A percentile compares a stretch with the other conserved stretches of the same genome.
These are phyloP conservation scores for Mortierella sp. DNA, from an alignment of 371 early-diverging fungal species.

Conservation along the genomic window DNA sequence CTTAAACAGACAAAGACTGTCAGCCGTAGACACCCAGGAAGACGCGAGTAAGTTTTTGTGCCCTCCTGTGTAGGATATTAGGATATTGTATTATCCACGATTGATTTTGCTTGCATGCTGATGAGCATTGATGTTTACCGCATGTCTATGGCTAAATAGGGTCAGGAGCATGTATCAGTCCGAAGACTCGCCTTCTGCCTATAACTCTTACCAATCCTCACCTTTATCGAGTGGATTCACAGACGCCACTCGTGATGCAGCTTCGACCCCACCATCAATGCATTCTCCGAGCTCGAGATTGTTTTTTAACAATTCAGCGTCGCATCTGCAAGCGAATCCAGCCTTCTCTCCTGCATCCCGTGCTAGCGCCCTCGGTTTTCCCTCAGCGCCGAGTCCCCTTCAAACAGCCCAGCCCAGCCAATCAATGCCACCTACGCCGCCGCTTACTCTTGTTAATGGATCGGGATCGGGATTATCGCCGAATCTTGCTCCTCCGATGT, in stretches of 20 bases:
- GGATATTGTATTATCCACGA: background rate
- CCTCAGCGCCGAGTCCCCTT: slow-evolving; percentile 11
- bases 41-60: slow-evolving; percentile 56
- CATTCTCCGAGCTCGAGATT: slow-evolving; percentile 29
- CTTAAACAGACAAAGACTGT: slow-evolving; percentile 44
- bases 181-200: slow-evolving; percentile 29
- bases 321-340: slow-evolving; percentile 17
- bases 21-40: slow-evolving; percentile 56
- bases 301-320: slow-evolving; percentile 19
- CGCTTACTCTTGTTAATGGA: slow-evolving; percentile 13
- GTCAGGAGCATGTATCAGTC: slow-evolving; percentile 54
- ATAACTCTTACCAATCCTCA: slow-evolving; percentile 35
- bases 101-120: background rate
- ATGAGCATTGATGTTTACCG: too few species aligned
- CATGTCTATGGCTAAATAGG: slow-evolving; percentile 2
- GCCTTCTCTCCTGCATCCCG: slow-evolving; percentile 14
- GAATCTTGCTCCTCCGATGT: background rate
- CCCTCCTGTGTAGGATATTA: background rate
- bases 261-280: slow-evolving; percentile 18
- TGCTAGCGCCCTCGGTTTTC: slow-evolving; percentile 27
- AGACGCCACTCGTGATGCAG: slow-evolving; percentile 18
- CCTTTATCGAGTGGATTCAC: slow-evolving; percentile 24
- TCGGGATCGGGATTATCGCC: slow-evolving; percentile 1
- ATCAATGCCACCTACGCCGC: slow-evolving; percentile 27
- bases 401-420: slow-evolving; percentile 15